A percentile compares a stretch with the other conserved stretches of the same genome.
Evolutionary conservation across 129 eudicot genomes (phyloP).

Genomic region (Silybum marianum): DNA sequence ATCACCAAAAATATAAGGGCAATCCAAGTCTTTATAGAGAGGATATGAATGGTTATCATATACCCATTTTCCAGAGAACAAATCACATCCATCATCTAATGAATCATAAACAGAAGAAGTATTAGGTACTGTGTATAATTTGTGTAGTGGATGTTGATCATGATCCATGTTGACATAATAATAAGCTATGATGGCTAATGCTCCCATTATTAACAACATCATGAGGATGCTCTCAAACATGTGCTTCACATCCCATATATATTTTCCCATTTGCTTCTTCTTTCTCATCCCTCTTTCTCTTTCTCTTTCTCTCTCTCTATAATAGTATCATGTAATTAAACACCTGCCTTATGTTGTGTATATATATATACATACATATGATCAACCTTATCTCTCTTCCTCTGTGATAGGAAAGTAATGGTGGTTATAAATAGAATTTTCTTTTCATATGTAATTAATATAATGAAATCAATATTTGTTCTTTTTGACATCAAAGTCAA

Average conservation of each 20-base stretch:
- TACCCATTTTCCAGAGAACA: conserved; percentile 24
- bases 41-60: conserved; percentile 17
- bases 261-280: background rate
- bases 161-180: background rate
- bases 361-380: background rate
- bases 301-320: background rate
- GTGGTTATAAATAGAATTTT: too few relatives aligned
- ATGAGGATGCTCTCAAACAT: background rate
- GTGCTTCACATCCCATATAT: background rate
- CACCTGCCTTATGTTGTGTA: background rate
- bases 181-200: background rate
- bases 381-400: background rate
- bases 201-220: background rate
- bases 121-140: background rate
- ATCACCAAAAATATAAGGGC: conserved; percentile 17
- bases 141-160: background rate
- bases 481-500: background rate
- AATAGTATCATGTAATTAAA: background rate
- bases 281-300: background rate
- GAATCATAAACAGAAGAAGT: background rate
- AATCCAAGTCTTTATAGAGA: conserved; percentile 16
- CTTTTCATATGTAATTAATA: background rate
- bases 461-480: too few relatives aligned
- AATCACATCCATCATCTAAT: conserved; percentile 10
- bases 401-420: too few relatives aligned